Percentiles rank a stretch among this genome's conserved stretches.
Evolutionary conservation across 2,329 filamentous ascomycete species (phyloP).

Genomic region (Sporothrix pallida): DNA sequence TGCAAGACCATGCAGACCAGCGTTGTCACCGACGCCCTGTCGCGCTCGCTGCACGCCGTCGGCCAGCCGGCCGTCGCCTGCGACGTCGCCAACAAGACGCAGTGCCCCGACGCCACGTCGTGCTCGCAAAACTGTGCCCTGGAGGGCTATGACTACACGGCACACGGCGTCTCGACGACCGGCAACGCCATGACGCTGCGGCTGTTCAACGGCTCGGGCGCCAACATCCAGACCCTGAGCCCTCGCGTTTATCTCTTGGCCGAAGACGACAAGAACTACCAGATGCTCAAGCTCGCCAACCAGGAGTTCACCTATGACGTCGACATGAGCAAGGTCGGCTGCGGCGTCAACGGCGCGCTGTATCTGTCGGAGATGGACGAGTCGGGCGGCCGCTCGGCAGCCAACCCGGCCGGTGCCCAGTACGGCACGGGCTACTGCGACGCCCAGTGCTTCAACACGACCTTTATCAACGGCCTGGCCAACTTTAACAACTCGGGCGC

Average conservation of each 20-base stretch:
- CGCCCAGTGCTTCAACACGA: conserved; percentile 53
- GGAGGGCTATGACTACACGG: conserved; percentile 12
- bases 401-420: conserved; percentile 54
- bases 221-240: conserved; percentile 37
- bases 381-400: conserved; percentile 54
- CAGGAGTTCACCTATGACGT: conserved; percentile 70
- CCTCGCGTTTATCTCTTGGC: conserved; percentile 45
- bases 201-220: conserved; percentile 34
- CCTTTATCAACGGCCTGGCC: conserved; percentile 53
- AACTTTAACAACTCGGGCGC: conserved; percentile 54
- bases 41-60: neutral
- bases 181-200: conserved; percentile 24
- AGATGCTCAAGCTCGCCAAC: conserved; percentile 62
- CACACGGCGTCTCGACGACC: conserved; percentile 9
- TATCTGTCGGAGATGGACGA: conserved; percentile 58
- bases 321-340: conserved; percentile 64
- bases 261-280: conserved; percentile 42
- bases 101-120: conserved; percentile 18
- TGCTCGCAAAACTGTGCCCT: conserved; percentile 22
- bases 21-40: conserved; percentile 31
- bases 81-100: conserved; percentile 30
- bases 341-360: conserved; percentile 64
- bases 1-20: conserved; percentile 20
- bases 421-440: conserved; percentile 63
- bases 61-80: conserved; percentile 35